These are phyloP conservation scores for Chaetomium fimeti DNA, from an alignment of 495 filamentous ascomycete species.

Conservation along the genomic window DNA sequence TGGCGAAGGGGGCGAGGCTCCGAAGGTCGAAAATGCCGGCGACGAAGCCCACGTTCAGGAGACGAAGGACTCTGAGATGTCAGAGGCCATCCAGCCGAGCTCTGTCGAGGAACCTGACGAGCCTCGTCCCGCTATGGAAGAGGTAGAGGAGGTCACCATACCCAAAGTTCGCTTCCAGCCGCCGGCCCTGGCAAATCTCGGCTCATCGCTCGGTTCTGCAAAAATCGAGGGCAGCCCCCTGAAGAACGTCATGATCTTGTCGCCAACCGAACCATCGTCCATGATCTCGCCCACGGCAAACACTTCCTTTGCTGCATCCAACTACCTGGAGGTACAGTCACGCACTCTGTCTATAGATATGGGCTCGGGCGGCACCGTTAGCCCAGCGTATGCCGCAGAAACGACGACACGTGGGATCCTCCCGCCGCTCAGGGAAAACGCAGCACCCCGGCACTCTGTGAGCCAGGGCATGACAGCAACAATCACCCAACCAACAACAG, in stretches of 20 bases:
- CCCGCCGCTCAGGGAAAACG: background rate
- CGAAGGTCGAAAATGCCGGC: conserved; percentile 30
- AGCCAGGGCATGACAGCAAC: background rate
- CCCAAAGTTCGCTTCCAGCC: conserved; percentile 29
- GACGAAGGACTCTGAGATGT: conserved; percentile 31
- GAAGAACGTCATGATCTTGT: conserved; percentile 45
- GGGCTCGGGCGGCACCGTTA: background rate
- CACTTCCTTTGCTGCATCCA: conserved; percentile 9
- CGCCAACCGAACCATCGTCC: conserved; percentile 37
- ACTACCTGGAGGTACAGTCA: conserved; percentile 23
- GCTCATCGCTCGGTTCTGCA: conserved; percentile 15
- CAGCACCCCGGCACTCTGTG: background rate
- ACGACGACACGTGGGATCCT: conserved; percentile 1
- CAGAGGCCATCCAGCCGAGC: conserved; percentile 26
- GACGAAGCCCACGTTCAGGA: conserved; percentile 31
- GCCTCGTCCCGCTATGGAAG: conserved; percentile 11
- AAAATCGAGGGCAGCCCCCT: conserved; percentile 49
- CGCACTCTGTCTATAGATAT: conserved; percentile 19
- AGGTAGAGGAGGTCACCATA: conserved; percentile 31
- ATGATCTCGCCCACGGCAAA: conserved; percentile 17
- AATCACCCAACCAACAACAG: background rate
- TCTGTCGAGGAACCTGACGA: conserved; percentile 36
- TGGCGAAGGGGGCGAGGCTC: conserved; percentile 36
- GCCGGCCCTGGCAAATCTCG: conserved; percentile 23
- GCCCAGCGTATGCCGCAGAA: conserved; percentile 12